Evolutionary conservation across 2,329 filamentous ascomycete genomes (phyloP).

Genomic region (Calonectria naviculata): DNA sequence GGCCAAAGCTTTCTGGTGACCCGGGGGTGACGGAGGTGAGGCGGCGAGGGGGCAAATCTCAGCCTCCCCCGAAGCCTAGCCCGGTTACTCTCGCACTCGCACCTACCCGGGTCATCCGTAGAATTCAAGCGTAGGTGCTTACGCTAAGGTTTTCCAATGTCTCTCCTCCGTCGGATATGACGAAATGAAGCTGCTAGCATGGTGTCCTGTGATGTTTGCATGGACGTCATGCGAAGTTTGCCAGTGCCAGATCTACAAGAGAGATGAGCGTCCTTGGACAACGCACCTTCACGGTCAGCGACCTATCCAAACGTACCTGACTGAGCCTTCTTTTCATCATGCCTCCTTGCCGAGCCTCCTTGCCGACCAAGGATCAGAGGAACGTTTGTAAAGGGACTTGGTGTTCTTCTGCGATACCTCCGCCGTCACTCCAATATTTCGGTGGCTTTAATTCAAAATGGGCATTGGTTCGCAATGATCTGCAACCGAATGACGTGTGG

Average conservation of each 20-base stretch:
- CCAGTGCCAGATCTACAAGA: background rate
- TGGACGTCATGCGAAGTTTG: background rate
- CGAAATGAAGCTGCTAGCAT: background rate
- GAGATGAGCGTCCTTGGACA: background rate
- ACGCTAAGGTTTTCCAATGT: too few species aligned
- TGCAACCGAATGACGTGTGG: background rate
- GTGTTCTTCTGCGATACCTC: background rate
- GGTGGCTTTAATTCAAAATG: background rate
- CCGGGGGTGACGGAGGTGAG: background rate
- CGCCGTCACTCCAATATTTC: background rate
- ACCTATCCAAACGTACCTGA: too few species aligned
- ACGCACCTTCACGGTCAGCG: too few species aligned
- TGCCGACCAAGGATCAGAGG: too few species aligned
- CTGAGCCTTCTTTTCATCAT: too few species aligned
- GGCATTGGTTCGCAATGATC: background rate
- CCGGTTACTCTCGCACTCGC: background rate
- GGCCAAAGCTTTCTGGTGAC: background rate
- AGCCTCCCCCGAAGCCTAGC: background rate
- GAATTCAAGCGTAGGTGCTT: background rate
- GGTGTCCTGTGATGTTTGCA: background rate
- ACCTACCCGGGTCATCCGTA: conserved; percentile 1
- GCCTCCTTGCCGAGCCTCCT: too few species aligned
- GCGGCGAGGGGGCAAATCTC: conserved; percentile 1
- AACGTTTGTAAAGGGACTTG: background rate
- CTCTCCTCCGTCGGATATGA: background rate